A percentile compares a stretch with the other conserved stretches of the same genome.
Conservation (phyloP, 1,284 basidiomycete species). For the Leccinum variabile region DNA sequence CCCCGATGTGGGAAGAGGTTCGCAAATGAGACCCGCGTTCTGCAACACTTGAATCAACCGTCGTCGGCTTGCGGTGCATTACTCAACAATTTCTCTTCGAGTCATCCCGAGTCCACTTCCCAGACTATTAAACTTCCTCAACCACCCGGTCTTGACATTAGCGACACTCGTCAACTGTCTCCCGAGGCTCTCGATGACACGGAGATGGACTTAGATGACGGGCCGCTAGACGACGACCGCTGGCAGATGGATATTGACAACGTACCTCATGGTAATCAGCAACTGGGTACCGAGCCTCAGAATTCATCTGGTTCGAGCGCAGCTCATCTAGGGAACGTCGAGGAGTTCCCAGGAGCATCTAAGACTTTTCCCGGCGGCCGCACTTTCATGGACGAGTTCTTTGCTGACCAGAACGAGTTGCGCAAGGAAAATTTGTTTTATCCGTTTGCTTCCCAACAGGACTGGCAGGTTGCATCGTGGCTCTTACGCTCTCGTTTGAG, state of each 20-base stretch:
- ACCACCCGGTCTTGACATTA: too few species aligned
- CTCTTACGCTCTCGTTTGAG: not conserved
- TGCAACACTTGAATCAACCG: conserved; percentile 10
- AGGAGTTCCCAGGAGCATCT: not conserved
- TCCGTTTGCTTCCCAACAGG: conserved; percentile 3
- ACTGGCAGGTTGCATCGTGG: conserved; percentile 5
- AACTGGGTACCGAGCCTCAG: not conserved
- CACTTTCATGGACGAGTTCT: conserved; percentile 9
- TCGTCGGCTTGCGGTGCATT: not conserved
- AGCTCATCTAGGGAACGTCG: not conserved
- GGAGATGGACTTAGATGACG: not conserved
- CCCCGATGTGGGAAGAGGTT: conserved; percentile 2
- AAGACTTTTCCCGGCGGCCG: not conserved
- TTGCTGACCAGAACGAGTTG: not conserved
- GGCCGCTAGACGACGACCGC: not conserved
- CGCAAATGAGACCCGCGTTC: not conserved
- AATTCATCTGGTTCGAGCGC: not conserved
- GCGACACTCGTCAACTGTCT: not conserved
- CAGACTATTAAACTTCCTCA: not conserved
- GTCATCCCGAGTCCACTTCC: not conserved
- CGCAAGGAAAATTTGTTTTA: conserved; percentile 6
- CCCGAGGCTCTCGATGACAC: not conserved
- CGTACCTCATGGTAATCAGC: too few species aligned
- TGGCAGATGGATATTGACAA: too few species aligned
- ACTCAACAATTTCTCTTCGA: not conserved